Evolutionary conservation across 768 basidiomycete genomes (phyloP).

Genomic region (Amanita polypyramis): DNA sequence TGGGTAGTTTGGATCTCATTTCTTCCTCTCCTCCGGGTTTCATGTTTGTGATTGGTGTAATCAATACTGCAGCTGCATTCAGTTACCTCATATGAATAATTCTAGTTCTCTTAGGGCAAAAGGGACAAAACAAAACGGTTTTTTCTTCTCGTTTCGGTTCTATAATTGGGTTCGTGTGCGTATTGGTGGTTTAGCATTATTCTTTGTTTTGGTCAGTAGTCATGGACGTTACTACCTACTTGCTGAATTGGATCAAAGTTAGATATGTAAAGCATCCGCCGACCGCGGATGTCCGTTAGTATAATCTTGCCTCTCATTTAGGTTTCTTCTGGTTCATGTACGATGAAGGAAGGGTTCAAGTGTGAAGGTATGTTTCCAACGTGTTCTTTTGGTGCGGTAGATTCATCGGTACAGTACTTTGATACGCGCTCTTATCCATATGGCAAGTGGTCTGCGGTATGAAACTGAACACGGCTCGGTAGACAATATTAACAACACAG

Average conservation of each 20-base stretch:
- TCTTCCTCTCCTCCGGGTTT: neutral
- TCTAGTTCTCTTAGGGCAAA: neutral
- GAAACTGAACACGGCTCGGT: too few species aligned
- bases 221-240: slow-evolving; percentile 1
- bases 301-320: neutral
- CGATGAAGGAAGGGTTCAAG: too few species aligned
- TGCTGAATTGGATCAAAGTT: slow-evolving; percentile 4
- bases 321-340: too few species aligned
- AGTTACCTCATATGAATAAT: neutral
- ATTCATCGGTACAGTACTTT: too few species aligned
- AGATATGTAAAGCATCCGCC: neutral
- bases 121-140: neutral
- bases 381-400: too few species aligned
- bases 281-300: neutral
- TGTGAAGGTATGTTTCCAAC: too few species aligned
- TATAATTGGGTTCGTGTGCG: slow-evolving; percentile 2
- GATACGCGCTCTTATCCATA: too few species aligned
- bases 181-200: neutral
- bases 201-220: slow-evolving; percentile 4
- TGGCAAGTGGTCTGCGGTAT: too few species aligned
- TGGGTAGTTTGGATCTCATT: neutral
- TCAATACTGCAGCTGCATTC: neutral
- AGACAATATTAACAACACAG: too few species aligned
- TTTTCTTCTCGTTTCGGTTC: neutral
- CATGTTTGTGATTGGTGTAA: neutral